These are phyloP conservation scores for Blepharisma undulans DNA, from an alignment of 169 alveolate genomes.

Conservation along the genomic window DNA sequence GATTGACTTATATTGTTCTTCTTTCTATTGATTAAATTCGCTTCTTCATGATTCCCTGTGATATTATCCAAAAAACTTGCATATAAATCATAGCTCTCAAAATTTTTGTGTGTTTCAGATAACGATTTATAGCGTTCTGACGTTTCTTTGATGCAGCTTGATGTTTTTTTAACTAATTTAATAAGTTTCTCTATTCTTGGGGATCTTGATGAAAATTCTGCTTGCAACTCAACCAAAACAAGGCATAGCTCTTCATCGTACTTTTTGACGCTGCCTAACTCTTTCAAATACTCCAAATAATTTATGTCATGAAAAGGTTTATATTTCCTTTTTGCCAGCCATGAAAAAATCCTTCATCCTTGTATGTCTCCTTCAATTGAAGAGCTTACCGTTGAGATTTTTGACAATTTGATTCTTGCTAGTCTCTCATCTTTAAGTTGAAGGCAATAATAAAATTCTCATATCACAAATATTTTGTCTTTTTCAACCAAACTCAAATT, in stretches of 20 bases:
- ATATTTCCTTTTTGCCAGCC: not conserved
- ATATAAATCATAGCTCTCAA: not conserved
- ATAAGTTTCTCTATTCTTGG: not conserved
- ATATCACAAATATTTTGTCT: not conserved
- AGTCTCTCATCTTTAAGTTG: not conserved
- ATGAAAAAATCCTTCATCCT: not conserved
- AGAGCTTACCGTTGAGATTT: not conserved
- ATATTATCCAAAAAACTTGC: not conserved
- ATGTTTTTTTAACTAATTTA: not conserved
- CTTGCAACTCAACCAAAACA: not conserved
- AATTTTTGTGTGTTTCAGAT: not conserved
- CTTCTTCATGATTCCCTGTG: not conserved
- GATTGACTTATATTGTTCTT: not conserved
- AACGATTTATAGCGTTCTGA: not conserved
- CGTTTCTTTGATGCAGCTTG: not conserved
- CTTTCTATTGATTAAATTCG: not conserved
- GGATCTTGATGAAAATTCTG: not conserved
- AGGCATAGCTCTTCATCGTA: conserved; percentile 16
- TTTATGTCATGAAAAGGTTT: not conserved
- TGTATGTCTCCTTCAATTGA: not conserved
- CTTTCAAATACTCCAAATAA: not conserved
- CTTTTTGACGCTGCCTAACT: not conserved
- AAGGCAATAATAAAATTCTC: not conserved
- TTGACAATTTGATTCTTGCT: not conserved
- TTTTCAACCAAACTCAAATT: not conserved